Evolutionary conservation across 1,284 basidiomycete genomes (phyloP).

Genomic region (Fomes fomentarius): DNA sequence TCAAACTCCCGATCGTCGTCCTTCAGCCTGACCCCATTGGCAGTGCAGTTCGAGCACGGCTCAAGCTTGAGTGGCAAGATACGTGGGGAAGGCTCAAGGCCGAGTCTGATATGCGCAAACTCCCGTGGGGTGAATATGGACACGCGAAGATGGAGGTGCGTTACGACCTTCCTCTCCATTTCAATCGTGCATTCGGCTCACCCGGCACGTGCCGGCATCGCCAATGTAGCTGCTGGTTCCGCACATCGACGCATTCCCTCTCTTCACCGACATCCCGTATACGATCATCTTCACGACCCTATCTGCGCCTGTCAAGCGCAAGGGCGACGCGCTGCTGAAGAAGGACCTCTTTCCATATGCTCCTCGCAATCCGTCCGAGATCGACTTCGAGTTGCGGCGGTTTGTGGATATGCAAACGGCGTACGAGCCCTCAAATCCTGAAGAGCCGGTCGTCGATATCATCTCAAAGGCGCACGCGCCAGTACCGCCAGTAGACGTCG

Average conservation of each 20-base stretch:
- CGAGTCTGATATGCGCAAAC: conserved; percentile 14
- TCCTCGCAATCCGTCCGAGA: conserved; percentile 16
- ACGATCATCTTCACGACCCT: conserved; percentile 16
- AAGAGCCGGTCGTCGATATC: conserved; percentile 19
- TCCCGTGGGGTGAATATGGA: conserved; percentile 19
- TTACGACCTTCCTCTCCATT: too few species aligned
- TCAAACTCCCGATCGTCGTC: conserved; percentile 13
- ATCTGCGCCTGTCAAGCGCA: conserved; percentile 15
- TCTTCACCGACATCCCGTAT: conserved; percentile 19
- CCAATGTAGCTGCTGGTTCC: conserved; percentile 12
- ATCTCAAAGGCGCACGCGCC: conserved; percentile 19
- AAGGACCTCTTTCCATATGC: conserved; percentile 11
- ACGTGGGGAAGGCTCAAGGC: conserved; percentile 18
- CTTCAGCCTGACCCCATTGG: conserved; percentile 16
- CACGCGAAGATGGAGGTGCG: conserved; percentile 16
- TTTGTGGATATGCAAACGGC: conserved; percentile 15
- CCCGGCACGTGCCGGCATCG: too few species aligned
- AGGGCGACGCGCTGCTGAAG: conserved; percentile 5
- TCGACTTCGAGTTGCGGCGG: conserved; percentile 19
- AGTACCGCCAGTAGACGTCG: conserved; percentile 14
- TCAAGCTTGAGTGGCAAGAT: conserved; percentile 19
- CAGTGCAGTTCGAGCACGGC: conserved; percentile 6
- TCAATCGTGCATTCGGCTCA: too few species aligned
- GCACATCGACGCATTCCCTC: conserved; percentile 19
- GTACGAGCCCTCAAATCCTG: conserved; percentile 18